Conservation (phyloP, 306 rosid species). For the Prunus campanulata region DNA sequence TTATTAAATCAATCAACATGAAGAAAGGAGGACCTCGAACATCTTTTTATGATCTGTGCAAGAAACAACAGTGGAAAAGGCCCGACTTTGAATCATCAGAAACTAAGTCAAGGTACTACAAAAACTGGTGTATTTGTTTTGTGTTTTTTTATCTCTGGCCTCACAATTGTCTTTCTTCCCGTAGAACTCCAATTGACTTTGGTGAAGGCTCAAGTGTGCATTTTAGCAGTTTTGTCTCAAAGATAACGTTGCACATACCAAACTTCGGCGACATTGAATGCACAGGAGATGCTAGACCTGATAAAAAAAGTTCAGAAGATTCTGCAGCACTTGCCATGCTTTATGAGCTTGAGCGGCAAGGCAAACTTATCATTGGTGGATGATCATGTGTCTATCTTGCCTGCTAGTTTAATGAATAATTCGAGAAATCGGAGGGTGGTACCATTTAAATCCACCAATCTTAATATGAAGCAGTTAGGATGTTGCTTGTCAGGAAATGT, state of each 20-base stretch:
- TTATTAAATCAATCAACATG: conserved; percentile 50
- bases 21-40: conserved; percentile 90
- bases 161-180: conserved; percentile 15
- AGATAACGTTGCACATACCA: conserved; percentile 64
- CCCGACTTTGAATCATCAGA: conserved; percentile 59
- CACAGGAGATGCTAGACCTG: conserved; percentile 70
- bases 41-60: conserved; percentile 60
- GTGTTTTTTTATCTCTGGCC: background rate
- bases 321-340: conserved; percentile 72
- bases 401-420: background rate
- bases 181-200: conserved; percentile 44
- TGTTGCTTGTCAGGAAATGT: background rate
- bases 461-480: background rate
- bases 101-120: conserved; percentile 56
- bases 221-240: conserved; percentile 58
- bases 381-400: conserved; percentile 14
- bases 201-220: conserved; percentile 50
- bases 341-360: conserved; percentile 52
- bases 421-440: background rate
- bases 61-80: conserved; percentile 72
- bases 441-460: conserved; percentile 5
- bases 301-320: conserved; percentile 79
- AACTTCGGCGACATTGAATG: conserved; percentile 50
- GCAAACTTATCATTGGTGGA: conserved; percentile 48
- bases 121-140: background rate